A percentile compares a stretch with the other conserved stretches of the same genome.
Conservation (phyloP, 768 basidiomycete species). For the Coprinopsis marcescibilis region DNA sequence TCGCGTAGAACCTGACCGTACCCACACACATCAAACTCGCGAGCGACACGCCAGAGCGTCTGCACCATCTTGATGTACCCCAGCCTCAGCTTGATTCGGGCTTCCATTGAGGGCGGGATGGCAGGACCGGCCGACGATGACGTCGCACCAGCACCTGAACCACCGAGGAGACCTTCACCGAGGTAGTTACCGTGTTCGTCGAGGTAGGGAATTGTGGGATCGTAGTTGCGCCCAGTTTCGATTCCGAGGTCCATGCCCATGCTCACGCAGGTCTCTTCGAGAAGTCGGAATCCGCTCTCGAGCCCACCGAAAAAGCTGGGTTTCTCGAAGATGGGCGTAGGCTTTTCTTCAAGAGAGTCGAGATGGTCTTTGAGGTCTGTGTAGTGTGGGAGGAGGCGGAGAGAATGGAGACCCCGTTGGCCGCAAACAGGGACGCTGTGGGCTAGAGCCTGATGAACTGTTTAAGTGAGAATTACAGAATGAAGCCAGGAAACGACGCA, state of each 20-base stretch:
- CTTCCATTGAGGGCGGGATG: slow-evolving; percentile 1
- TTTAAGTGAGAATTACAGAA: slow-evolving; percentile 12
- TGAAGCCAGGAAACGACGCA: slow-evolving; percentile 30
- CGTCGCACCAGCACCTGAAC: no score
- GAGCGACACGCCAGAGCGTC: slow-evolving; percentile 64
- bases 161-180: neutral
- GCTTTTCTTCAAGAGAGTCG: slow-evolving; percentile 52
- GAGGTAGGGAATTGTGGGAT: slow-evolving; percentile 16
- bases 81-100: slow-evolving; percentile 44
- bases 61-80: slow-evolving; percentile 63
- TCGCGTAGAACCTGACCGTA: slow-evolving; percentile 66
- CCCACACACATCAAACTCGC: slow-evolving; percentile 68
- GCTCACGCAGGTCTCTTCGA: slow-evolving; percentile 53
- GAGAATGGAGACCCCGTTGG: slow-evolving; percentile 61
- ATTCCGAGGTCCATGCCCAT: slow-evolving; percentile 24
- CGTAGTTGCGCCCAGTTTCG: slow-evolving; percentile 40
- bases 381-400: slow-evolving; percentile 57
- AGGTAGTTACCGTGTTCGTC: neutral
- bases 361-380: slow-evolving; percentile 57
- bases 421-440: slow-evolving; percentile 63
- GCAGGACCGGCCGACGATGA: neutral
- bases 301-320: slow-evolving; percentile 61
- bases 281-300: slow-evolving; percentile 49
- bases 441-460: slow-evolving; percentile 50
- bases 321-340: slow-evolving; percentile 52